Evolutionary conservation across 306 rosid genomes (phyloP).

Genomic region (Ormosia semicastrata): DNA sequence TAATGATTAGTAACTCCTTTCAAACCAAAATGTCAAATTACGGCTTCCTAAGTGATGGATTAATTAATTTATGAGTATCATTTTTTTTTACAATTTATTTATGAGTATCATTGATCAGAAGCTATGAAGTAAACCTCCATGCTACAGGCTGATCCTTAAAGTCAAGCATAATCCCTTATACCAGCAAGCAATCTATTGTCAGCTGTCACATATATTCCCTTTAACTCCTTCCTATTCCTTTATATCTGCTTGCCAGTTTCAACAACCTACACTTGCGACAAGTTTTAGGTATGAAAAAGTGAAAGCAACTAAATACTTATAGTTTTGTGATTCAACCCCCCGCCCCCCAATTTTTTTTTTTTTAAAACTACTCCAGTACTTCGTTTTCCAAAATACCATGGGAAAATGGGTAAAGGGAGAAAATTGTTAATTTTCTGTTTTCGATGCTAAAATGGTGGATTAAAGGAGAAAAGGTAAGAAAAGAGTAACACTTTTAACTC

Average conservation of each 20-base stretch:
- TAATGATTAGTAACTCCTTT: neutral
- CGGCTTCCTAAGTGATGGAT: neutral
- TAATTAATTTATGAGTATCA: neutral
- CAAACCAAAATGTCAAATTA: slow-evolving; percentile 3
- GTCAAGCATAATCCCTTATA: slow-evolving; percentile 34
- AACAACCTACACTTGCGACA: neutral
- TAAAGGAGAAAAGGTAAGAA: neutral
- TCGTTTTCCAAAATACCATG: neutral
- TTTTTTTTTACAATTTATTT: neutral
- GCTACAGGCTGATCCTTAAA: slow-evolving; percentile 23
- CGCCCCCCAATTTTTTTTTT: too few relatives aligned
- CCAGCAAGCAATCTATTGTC: slow-evolving; percentile 26
- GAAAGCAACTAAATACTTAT: neutral
- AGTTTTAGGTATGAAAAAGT: neutral
- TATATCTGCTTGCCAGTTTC: neutral
- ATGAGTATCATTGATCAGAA: neutral
- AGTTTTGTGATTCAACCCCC: neutral
- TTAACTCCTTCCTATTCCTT: neutral
- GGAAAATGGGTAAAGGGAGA: neutral
- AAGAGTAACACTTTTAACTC: neutral
- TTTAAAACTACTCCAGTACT: too few relatives aligned
- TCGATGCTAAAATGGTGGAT: too few relatives aligned
- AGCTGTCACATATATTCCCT: neutral
- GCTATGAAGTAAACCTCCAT: slow-evolving; percentile 13
- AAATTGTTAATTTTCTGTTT: too few relatives aligned